These are phyloP conservation scores for Schwanniomyces vanrijiae DNA, from an alignment of 805 yeast species.

Conservation along the genomic window DNA sequence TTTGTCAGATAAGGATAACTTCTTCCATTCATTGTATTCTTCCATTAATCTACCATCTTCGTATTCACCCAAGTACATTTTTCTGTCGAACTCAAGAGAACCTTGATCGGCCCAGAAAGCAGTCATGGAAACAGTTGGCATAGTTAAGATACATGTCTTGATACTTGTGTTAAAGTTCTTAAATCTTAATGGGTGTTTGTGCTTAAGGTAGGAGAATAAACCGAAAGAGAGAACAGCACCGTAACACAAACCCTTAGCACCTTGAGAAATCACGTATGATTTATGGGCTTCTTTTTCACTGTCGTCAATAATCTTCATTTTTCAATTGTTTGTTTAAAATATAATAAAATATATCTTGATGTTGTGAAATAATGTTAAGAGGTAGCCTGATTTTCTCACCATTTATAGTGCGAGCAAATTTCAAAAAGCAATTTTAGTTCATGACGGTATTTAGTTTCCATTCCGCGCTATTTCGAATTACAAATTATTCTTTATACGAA, in stretches of 20 bases:
- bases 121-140: constrained; percentile 38
- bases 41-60: constrained; percentile 28
- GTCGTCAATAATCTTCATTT: constrained; percentile 36
- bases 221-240: constrained; percentile 34
- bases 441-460: background rate
- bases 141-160: constrained; percentile 35
- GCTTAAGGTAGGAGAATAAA: constrained; percentile 30
- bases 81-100: constrained; percentile 41
- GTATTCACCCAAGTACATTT: constrained; percentile 32
- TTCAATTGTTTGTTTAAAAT: background rate
- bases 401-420: background rate
- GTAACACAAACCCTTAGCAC: constrained; percentile 37
- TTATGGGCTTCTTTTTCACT: constrained; percentile 43
- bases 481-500: background rate
- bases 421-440: background rate
- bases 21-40: constrained; percentile 36
- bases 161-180: constrained; percentile 36
- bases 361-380: background rate
- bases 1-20: constrained; percentile 29
- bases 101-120: constrained; percentile 48
- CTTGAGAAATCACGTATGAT: constrained; percentile 33
- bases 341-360: background rate
- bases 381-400: background rate
- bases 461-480: background rate
- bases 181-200: constrained; percentile 33